These are phyloP conservation scores for Sarocladiaceae sp. DNA, from an alignment of 2,329 filamentous ascomycete genomes.

Conservation along the genomic window DNA sequence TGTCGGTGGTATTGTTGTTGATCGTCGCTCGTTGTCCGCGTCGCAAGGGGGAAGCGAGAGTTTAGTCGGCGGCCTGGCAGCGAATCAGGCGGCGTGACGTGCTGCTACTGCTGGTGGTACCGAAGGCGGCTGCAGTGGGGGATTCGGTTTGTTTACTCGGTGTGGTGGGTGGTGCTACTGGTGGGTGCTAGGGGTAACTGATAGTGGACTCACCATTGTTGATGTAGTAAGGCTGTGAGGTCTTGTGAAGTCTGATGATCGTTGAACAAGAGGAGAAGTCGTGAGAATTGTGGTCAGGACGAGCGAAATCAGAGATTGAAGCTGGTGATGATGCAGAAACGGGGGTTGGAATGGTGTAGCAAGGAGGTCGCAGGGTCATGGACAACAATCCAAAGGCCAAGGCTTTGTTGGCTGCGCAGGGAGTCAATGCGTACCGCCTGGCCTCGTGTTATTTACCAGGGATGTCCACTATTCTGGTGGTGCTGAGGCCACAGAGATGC, in stretches of 20 bases:
- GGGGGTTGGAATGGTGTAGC: background rate
- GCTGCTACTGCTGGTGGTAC: background rate
- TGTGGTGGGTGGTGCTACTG: slow-evolving; percentile 18
- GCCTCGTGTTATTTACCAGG: too few species aligned
- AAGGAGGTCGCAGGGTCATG: background rate
- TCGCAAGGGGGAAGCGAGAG: slow-evolving; percentile 1
- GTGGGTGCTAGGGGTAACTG: slow-evolving; percentile 13
- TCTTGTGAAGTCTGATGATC: too few species aligned
- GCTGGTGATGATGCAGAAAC: slow-evolving; percentile 9
- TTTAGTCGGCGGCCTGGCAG: slow-evolving; percentile 14
- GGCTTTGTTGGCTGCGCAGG: background rate
- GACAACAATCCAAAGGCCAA: background rate
- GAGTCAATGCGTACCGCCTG: slow-evolving; percentile 8
- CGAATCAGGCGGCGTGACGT: slow-evolving; percentile 25
- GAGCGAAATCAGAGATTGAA: background rate
- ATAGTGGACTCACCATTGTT: slow-evolving; percentile 31
- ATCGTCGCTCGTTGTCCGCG: slow-evolving; percentile 1
- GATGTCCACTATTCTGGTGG: slow-evolving; percentile 7
- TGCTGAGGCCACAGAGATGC: too few species aligned
- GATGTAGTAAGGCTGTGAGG: too few species aligned
- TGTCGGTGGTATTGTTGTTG: background rate
- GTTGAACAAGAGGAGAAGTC: background rate
- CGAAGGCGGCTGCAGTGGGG: too few species aligned
- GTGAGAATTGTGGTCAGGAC: background rate
- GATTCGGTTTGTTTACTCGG: slow-evolving; percentile 24